Evolutionary conservation across 495 filamentous ascomycete genomes (phyloP).

Genomic region (Aspergillus saccharolyticus): DNA sequence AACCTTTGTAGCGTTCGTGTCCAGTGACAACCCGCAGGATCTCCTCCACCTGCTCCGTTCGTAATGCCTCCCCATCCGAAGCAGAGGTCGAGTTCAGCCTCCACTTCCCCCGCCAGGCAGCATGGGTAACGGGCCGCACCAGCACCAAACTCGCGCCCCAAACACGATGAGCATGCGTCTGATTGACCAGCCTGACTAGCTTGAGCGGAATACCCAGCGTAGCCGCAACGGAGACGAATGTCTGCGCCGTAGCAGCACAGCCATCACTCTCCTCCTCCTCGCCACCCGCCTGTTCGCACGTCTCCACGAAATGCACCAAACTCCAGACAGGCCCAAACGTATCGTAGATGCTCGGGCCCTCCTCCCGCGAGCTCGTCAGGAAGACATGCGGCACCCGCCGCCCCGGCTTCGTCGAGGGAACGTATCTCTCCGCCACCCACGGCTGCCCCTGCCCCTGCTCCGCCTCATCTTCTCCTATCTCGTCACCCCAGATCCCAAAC

Average conservation of each 20-base stretch:
- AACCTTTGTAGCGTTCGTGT: background rate
- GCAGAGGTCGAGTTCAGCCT: background rate
- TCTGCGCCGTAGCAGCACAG: background rate
- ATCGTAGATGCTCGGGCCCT: conserved; percentile 21
- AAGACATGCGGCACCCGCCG: conserved; percentile 30
- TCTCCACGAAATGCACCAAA: conserved; percentile 22
- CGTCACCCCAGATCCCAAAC: background rate
- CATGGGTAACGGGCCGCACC: conserved; percentile 20
- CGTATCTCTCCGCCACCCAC: conserved; percentile 18
- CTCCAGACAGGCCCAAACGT: conserved; percentile 25
- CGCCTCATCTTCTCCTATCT: background rate
- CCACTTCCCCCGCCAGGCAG: conserved; percentile 15
- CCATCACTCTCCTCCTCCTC: background rate
- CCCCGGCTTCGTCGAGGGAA: conserved; percentile 26
- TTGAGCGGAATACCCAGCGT: conserved; percentile 6
- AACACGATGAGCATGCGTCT: conserved; percentile 9
- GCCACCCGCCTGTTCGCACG: background rate
- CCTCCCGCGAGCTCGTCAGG: conserved; percentile 15
- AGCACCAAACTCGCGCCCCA: conserved; percentile 18
- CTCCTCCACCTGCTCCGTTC: background rate
- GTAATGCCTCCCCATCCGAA: background rate
- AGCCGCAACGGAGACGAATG: background rate
- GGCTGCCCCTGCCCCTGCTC: background rate
- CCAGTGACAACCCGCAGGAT: background rate
- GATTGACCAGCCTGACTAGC: conserved; percentile 7